These are phyloP conservation scores for Geotrichum restrictum DNA, from an alignment of 1,139 yeast species.

Conservation along the genomic window DNA sequence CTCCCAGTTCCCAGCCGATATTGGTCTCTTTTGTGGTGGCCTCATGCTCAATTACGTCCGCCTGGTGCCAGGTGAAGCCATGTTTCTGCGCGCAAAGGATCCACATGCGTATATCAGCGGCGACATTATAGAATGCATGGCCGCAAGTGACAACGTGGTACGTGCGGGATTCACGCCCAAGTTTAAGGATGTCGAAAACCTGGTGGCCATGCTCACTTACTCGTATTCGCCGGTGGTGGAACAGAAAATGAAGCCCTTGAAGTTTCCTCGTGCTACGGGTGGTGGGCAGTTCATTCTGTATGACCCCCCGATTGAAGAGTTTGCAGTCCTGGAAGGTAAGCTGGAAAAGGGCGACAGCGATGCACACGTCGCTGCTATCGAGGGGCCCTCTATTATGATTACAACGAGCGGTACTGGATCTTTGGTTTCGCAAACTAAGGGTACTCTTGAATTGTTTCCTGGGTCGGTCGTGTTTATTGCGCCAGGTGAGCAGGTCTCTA, in stretches of 20 bases:
- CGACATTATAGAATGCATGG: conserved; percentile 98
- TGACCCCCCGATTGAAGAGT: conserved; percentile 96
- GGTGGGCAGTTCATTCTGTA: conserved; percentile 54
- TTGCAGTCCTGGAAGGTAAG: conserved; percentile 79
- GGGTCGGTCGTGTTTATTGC: conserved; percentile 86
- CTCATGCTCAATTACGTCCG: conserved; percentile 82
- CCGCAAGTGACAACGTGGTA: conserved; percentile 96
- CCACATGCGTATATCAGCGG: conserved; percentile 97
- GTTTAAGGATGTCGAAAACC: conserved; percentile 86
- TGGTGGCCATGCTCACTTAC: conserved; percentile 88
- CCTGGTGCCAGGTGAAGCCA: conserved; percentile 88
- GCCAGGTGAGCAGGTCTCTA: conserved; percentile 63
- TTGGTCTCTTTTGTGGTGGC: conserved; percentile 95
- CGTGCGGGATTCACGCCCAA: conserved; percentile 98
- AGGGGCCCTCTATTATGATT: conserved; percentile 87
- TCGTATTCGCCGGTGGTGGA: conserved; percentile 83
- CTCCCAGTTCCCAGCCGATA: conserved; percentile 85
- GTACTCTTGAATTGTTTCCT: conserved; percentile 43
- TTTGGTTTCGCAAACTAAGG: conserved; percentile 45
- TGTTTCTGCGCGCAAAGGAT: conserved; percentile 93
- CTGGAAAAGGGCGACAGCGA: conserved; percentile 46
- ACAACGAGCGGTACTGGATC: conserved; percentile 77
- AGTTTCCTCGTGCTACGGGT: conserved; percentile 63
- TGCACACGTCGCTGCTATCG: conserved; percentile 52
- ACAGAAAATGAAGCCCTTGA: conserved; percentile 77